Conservation (phyloP, 495 filamentous ascomycete genomes). For the Margaritispora aquatica region DNA sequence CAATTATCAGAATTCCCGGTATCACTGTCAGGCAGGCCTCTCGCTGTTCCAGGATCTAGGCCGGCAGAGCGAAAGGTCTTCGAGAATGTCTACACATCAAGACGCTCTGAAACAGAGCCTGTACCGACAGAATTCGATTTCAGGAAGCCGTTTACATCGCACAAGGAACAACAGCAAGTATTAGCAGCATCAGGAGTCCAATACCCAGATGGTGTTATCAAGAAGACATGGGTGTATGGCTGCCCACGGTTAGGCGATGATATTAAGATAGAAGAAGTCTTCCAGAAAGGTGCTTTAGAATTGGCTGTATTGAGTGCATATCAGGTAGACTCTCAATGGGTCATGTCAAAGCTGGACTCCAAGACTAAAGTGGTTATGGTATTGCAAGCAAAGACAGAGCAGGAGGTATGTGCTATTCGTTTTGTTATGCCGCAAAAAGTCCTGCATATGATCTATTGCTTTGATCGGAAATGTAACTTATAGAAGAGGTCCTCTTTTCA, state of each 20-base stretch:
- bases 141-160: neutral
- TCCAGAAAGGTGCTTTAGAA: conserved; percentile 63
- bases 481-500: neutral
- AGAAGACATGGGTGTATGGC: conserved; percentile 69
- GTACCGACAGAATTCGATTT: too few species aligned
- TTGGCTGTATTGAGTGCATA: conserved; percentile 82
- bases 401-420: conserved; percentile 20
- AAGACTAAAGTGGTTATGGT: conserved; percentile 57
- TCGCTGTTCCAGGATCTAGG: neutral
- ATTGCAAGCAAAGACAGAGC: conserved; percentile 56
- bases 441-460: too few species aligned
- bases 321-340: conserved; percentile 75
- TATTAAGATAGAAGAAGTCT: conserved; percentile 85
- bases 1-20: neutral
- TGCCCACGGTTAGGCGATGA: conserved; percentile 54
- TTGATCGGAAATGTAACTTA: too few species aligned
- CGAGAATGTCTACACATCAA: too few species aligned
- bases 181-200: conserved; percentile 28
- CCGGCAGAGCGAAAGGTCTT: neutral
- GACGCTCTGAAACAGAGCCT: too few species aligned
- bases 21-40: neutral
- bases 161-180: neutral
- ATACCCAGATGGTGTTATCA: conserved; percentile 69
- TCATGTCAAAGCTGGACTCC: conserved; percentile 53
- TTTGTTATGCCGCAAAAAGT: too few species aligned